Evolutionary conservation across 352 stramenopile genomes (phyloP), one percentile per base, ranked within the genome.

Genomic region (Phytophthora ohioensis): DNA sequence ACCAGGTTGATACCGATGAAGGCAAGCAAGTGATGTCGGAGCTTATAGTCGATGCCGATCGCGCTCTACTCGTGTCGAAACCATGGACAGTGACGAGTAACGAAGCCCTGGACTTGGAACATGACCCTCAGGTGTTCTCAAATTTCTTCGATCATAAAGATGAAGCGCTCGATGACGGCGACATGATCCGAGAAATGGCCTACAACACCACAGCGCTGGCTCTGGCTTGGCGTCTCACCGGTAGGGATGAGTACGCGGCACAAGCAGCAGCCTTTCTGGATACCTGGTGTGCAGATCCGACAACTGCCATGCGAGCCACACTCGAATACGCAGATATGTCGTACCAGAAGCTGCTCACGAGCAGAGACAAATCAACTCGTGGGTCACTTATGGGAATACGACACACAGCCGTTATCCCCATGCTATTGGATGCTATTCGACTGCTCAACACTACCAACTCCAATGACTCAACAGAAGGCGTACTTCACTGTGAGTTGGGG

Each of bases 201-300:
- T 83, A 85, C 67, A 83, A 85, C 49, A 84, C 73, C 27, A 86
- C 81, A 4, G 70, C 71, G 31, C 61, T 89, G 15, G 68, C 72
- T 8, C 48, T 87, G 13, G 73, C 76, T 31, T 88, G 71, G 72
- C 38, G 56, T 3, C 42, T 86, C 21, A 82, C 67, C 12, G 46
- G 39, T 10, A 75, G 87, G n/a, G 39, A 69, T 31, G 41, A 67
- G 38, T 89, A 81, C 42, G 68, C 67, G 7, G n/a, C 36, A 27
- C 61, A 82, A 30, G 76, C 81, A 32, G 17, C 62, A 32, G 47
- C 55, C 30, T 72, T 82, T 2, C 31, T 86, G 35, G 58, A 78
- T 5, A 55, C 32, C 10, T 85, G 78, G 76, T 86, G 77, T 71
- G 55, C 75, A 39, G 57, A 83, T 53, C 38, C 64, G 13, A 57